Conservation (phyloP, 352 stramenopile species). For the Globisporangium orthogonon region DNA sequence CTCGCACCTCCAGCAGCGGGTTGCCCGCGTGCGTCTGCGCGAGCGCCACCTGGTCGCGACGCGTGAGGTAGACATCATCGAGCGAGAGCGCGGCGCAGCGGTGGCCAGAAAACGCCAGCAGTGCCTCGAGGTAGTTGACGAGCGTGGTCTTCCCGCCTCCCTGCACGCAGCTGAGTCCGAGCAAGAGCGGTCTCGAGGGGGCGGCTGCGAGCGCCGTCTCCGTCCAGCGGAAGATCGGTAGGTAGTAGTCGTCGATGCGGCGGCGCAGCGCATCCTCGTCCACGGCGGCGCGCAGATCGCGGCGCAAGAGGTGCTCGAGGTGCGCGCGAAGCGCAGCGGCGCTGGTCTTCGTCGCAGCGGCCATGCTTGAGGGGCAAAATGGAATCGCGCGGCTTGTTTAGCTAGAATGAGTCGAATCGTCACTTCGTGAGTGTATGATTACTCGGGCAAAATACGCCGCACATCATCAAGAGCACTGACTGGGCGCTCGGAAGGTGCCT, state of each 20-base stretch:
- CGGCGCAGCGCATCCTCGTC: constrained; percentile 34
- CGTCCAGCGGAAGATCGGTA: constrained; percentile 74
- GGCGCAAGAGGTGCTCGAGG: constrained; percentile 50
- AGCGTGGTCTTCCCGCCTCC: constrained; percentile 82
- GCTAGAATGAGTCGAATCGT: not conserved
- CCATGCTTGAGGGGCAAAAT: not conserved
- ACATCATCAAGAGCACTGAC: not conserved
- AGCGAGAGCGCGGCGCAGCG: constrained; percentile 71
- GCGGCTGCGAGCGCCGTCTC: constrained; percentile 18
- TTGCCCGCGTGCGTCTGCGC: constrained; percentile 55
- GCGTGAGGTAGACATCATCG: constrained; percentile 80
- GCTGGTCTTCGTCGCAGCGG: not conserved
- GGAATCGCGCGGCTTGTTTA: not conserved
- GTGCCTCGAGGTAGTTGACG: constrained; percentile 61
- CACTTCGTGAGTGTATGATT: not conserved
- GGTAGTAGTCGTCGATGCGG: constrained; percentile 67
- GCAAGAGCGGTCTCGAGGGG: constrained; percentile 20
- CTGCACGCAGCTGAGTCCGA: constrained; percentile 81
- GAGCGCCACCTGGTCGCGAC: constrained; percentile 54
- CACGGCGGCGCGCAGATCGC: constrained; percentile 20
- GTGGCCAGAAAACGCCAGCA: constrained; percentile 42
- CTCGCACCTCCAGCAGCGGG: constrained; percentile 66
- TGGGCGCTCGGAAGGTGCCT: not conserved
- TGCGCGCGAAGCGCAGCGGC: constrained; percentile 24
- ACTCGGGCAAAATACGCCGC: not conserved